Evolutionary conservation across 2,329 filamentous ascomycete species (phyloP).

Genomic region (Nemania bipapillata): DNA sequence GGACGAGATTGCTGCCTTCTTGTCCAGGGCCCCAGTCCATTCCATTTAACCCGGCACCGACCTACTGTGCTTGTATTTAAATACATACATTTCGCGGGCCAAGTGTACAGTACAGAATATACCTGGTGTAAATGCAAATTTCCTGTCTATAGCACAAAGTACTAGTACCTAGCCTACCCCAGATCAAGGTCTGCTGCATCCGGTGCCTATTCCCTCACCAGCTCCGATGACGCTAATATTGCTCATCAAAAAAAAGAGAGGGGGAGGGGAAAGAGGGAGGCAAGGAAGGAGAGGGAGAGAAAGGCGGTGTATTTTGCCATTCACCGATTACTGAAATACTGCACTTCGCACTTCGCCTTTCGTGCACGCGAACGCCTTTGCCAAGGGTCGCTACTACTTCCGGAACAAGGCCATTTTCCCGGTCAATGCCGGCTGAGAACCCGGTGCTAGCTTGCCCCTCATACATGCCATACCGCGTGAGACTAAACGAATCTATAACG

Average conservation of each 20-base stretch:
- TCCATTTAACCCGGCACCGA: conserved; percentile 25
- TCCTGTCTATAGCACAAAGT: conserved; percentile 16
- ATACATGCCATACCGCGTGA: conserved; percentile 4
- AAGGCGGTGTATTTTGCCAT: conserved; percentile 22
- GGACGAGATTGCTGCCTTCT: conserved; percentile 27
- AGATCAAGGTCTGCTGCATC: conserved; percentile 14
- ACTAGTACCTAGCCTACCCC: conserved; percentile 26
- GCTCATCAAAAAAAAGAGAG: conserved; percentile 16
- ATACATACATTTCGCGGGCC: too few species aligned
- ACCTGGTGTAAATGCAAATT: too few species aligned
- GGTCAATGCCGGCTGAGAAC: conserved; percentile 30
- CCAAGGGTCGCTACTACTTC: not conserved
- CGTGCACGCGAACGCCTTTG: not conserved
- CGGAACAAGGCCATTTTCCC: conserved; percentile 22
- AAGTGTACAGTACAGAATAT: too few species aligned
- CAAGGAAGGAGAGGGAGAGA: conserved; percentile 1
- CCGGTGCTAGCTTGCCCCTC: conserved; percentile 5
- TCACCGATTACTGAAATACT: not conserved
- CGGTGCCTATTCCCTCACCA: conserved; percentile 12
- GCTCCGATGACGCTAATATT: conserved; percentile 20
- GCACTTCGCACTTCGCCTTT: not conserved
- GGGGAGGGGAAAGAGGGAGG: not conserved
- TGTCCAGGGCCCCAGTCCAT: conserved; percentile 12
- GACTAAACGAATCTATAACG: not conserved
- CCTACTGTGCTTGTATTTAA: too few species aligned